Conservation (phyloP, 2,329 filamentous ascomycete genomes). For the Ophiostoma perfectum region DNA sequence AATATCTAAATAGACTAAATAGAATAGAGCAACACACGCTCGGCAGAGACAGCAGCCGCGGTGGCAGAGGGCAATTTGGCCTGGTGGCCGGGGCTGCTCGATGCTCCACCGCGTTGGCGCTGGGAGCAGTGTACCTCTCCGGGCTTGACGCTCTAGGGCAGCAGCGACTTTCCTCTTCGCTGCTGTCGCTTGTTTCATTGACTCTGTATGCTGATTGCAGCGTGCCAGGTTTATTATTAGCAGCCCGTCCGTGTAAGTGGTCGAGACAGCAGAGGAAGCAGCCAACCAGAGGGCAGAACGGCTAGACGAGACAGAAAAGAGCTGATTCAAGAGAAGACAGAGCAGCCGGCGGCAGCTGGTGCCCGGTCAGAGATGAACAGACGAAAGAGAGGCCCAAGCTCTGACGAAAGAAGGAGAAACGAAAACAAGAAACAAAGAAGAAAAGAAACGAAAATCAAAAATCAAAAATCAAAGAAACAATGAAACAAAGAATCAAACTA, state of each 20-base stretch:
- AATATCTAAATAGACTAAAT: background rate
- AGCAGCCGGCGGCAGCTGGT: background rate
- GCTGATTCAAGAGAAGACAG: background rate
- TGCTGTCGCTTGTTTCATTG: slow-evolving; percentile 6
- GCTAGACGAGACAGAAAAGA: background rate
- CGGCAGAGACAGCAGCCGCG: background rate
- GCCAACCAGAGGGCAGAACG: slow-evolving; percentile 8
- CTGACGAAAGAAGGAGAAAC: background rate
- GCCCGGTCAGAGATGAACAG: background rate
- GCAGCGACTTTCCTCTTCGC: too few relatives aligned
- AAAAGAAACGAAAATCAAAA: background rate
- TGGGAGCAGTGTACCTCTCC: background rate
- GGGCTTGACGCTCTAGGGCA: background rate
- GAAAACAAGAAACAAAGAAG: background rate
- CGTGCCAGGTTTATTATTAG: background rate
- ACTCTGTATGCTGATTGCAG: background rate
- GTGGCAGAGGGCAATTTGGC: background rate
- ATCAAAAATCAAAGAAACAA: background rate
- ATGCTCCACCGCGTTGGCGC: slow-evolving; percentile 5
- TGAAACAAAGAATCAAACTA: background rate
- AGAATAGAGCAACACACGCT: too few relatives aligned
- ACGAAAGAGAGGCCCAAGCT: background rate
- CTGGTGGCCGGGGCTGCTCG: background rate
- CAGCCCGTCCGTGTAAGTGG: background rate
- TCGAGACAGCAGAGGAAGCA: background rate